Evolutionary conservation across 1,139 yeast genomes (phyloP), one percentile per base, ranked within the genome.

Genomic region (Petasospora fabianii): DNA sequence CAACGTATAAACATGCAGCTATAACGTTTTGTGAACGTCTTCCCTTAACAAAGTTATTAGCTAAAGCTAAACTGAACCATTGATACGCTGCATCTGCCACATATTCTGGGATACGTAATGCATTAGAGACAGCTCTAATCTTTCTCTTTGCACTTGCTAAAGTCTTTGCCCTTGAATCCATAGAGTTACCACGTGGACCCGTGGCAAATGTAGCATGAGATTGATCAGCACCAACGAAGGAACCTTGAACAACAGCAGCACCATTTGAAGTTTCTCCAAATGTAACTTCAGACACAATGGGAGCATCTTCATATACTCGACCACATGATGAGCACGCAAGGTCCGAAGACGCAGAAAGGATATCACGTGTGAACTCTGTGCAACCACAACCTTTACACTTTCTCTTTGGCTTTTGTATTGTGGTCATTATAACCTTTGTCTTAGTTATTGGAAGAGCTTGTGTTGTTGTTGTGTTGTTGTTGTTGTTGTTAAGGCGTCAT

Each of bases 211-310:
- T 69, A 0, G 90, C 95, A 60, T 84, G 77, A 7, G 84, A 69
- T 61, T 90, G 97, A 56, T 87, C 97, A 0, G 87, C 83, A 30
- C 88, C 86, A 31, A 92, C 82, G 73, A 86, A 90, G 30, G 95
- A 79, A 55, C 99, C 99, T 51, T 88, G 96, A 2, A 92, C 96
- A 44, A 85, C 78, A 26, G 98, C 97, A 9, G 96, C 97, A 50
- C 99, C 99, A 20, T 83, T 73, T 11, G 95, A 74, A 4, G 88
- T 75, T 56, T 94, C 99, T 30, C 95, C 95, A 64, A 90, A 92
- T 16, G 94, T 86, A 42, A 94, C 94, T 59, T 94, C 98, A 18
- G 95, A 80, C 20, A 94, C 97, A 53, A 92, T 90, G 22, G 95
- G 95, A 54, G 88, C 85, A 59, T 90, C 97, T 53, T 87, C 95